phyloP scores from a whole-genome alignment of 306 rosid species.

The Ceratonia siliqua region DNA sequence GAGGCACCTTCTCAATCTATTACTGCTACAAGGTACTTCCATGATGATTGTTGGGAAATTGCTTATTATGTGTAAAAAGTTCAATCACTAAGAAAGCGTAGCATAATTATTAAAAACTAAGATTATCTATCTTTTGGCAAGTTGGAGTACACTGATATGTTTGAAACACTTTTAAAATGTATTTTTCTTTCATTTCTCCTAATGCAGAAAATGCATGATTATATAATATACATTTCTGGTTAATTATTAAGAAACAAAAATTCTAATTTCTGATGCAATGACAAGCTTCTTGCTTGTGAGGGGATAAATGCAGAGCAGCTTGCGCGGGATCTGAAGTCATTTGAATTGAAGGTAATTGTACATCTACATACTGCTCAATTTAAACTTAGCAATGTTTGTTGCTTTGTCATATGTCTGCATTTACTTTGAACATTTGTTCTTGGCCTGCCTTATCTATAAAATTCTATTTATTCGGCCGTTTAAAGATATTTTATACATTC shows the following conservation, averaged over 20 bases:
- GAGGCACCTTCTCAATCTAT: conserved; percentile 89
- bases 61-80: background rate
- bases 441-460: conserved; percentile 15
- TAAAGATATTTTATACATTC: conserved; percentile 13
- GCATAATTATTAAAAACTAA: no score
- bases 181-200: no score
- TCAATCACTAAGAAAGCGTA: background rate
- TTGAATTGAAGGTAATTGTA: no score
- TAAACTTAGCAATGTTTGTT: background rate
- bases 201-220: no score
- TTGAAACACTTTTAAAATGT: background rate
- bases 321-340: conserved; percentile 62
- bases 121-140: no score
- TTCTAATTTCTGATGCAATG: background rate
- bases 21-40: conserved; percentile 82
- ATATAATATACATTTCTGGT: background rate
- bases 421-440: conserved; percentile 8
- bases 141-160: background rate
- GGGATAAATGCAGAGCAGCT: conserved; percentile 74
- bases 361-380: no score
- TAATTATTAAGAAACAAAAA: background rate
- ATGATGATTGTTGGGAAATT: background rate
- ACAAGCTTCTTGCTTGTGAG: conserved; percentile 65
- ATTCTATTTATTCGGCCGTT: conserved; percentile 10
- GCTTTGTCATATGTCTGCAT: background rate